Percentiles rank a stretch among this genome's conserved stretches.
Evolutionary conservation across 495 filamentous ascomycete genomes (phyloP).

Genomic region (Penicillium cataractarum): DNA sequence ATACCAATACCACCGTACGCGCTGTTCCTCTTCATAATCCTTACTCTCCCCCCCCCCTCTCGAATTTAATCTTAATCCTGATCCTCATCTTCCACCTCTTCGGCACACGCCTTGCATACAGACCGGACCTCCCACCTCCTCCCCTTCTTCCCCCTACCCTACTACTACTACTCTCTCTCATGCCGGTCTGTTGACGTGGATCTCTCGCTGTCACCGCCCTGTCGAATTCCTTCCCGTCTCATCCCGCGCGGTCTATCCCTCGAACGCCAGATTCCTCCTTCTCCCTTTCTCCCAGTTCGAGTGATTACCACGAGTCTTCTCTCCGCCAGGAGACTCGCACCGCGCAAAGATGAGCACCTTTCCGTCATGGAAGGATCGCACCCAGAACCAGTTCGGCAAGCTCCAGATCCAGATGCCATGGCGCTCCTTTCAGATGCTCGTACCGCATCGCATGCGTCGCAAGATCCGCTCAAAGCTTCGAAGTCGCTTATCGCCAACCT

Average conservation of each 20-base stretch:
- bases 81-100: too few species aligned
- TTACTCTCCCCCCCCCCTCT: conserved; percentile 15
- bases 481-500: conserved; percentile 69
- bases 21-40: conserved; percentile 25
- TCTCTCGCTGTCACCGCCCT: conserved; percentile 13
- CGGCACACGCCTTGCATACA: conserved; percentile 32
- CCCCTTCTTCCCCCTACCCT: conserved; percentile 22
- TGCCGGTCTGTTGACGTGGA: conserved; percentile 40
- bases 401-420: conserved; percentile 54
- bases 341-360: conserved; percentile 46
- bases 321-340: conserved; percentile 25
- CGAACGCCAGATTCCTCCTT: conserved; percentile 27
- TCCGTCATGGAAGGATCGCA: conserved; percentile 56
- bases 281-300: conserved; percentile 19
- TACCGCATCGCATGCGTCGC: conserved; percentile 73
- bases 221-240: conserved; percentile 27
- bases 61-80: conserved; percentile 12
- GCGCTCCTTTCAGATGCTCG: conserved; percentile 53
- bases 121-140: conserved; percentile 17
- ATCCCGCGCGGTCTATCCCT: conserved; percentile 27
- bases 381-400: conserved; percentile 51
- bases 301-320: conserved; percentile 32
- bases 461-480: conserved; percentile 75
- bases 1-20: conserved; percentile 20
- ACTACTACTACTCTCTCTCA: conserved; percentile 20